Conservation (phyloP, 345 rosid species). For the Abelmoschus esculentus region DNA sequence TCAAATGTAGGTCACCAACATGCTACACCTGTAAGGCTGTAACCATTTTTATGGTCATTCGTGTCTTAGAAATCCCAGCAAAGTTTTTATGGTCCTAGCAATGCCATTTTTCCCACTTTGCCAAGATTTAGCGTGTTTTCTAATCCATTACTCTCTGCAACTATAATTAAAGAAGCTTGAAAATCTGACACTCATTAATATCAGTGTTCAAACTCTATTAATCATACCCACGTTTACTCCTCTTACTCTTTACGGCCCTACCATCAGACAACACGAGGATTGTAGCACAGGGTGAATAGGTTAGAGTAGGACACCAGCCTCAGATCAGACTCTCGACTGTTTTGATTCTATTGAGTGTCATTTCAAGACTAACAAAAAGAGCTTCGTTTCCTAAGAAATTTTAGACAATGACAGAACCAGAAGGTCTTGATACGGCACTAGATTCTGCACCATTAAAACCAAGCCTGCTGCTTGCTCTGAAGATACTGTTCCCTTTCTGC, state of each 20-base stretch:
- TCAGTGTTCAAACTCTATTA: background rate
- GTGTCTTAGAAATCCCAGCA: background rate
- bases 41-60: background rate
- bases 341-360: background rate
- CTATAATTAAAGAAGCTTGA: background rate
- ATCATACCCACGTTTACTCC: background rate
- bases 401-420: background rate
- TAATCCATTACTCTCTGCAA: background rate
- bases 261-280: background rate
- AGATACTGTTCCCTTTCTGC: background rate
- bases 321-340: background rate
- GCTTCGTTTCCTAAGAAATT: background rate
- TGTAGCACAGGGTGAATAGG: background rate
- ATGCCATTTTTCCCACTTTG: background rate
- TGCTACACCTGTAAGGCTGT: background rate
- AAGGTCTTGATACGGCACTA: background rate
- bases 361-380: background rate
- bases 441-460: background rate
- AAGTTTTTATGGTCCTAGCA: background rate
- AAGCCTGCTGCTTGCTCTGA: background rate
- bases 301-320: background rate
- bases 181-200: too few relatives aligned
- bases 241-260: background rate
- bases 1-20: conserved; percentile 1
- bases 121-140: background rate